These are phyloP conservation scores for Ganoderma lingzhi DNA, from an alignment of 1,284 basidiomycete species.

Conservation along the genomic window DNA sequence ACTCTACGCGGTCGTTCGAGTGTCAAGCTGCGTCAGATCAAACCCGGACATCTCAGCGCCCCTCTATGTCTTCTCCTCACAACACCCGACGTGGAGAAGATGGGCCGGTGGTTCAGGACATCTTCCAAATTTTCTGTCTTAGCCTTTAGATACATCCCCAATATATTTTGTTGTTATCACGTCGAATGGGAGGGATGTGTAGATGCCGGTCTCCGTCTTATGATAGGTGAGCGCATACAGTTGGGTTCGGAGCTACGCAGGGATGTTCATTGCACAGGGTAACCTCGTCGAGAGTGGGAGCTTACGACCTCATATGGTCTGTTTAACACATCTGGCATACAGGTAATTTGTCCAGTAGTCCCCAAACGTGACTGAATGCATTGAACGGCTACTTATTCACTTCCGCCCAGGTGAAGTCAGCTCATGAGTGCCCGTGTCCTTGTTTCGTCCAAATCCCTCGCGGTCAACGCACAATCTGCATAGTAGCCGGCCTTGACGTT, in stretches of 20 bases:
- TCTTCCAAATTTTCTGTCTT: constrained; percentile 6
- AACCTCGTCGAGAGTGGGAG: neutral
- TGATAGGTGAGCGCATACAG: neutral
- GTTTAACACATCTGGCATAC: neutral
- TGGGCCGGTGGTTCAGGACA: constrained; percentile 86
- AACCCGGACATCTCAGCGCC: constrained; percentile 83
- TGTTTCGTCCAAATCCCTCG: neutral
- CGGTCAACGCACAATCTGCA: neutral
- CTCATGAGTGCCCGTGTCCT: constrained; percentile 1
- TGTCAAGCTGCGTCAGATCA: constrained; percentile 84
- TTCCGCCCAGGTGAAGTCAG: neutral
- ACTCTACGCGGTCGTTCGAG: constrained; percentile 78
- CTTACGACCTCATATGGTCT: neutral
- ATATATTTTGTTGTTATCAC: constrained; percentile 4
- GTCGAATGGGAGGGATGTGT: neutral
- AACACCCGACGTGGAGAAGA: constrained; percentile 51
- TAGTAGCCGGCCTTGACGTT: constrained; percentile 1
- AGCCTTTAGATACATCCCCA: neutral
- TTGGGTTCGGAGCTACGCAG: neutral
- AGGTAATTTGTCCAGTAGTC: neutral
- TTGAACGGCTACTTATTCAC: constrained; percentile 3
- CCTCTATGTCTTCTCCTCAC: constrained; percentile 55
- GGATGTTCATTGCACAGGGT: neutral
- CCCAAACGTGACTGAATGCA: neutral
- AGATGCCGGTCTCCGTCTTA: neutral